phyloP scores from a whole-genome alignment of 2,329 filamentous ascomycete genomes.

The Xylariaceae sp. region DNA sequence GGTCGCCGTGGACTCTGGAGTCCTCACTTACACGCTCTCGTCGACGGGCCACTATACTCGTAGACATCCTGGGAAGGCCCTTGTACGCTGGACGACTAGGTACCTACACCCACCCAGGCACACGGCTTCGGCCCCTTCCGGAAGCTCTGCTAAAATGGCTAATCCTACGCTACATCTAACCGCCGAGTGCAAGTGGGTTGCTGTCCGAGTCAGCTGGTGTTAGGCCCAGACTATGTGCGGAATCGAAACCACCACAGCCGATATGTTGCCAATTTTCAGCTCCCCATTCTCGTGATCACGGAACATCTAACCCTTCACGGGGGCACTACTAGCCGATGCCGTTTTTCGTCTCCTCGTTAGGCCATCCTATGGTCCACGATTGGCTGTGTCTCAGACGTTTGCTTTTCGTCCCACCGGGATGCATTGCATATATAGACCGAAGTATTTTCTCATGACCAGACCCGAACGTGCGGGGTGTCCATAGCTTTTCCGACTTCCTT shows the following conservation, averaged over 20 bases:
- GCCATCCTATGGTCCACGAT: not conserved
- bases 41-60: no score
- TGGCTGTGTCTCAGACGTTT: not conserved
- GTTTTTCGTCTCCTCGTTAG: not conserved
- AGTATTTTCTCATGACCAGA: not conserved
- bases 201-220: not conserved
- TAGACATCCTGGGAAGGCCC: no score
- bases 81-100: no score
- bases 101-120: not conserved
- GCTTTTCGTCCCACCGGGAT: not conserved
- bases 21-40: no score
- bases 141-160: not conserved
- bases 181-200: not conserved
- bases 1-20: no score
- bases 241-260: no score
- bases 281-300: not conserved
- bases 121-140: not conserved
- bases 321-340: not conserved
- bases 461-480: constrained; percentile 9
- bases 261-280: not conserved
- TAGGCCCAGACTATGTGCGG: not conserved
- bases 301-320: not conserved
- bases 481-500: not conserved
- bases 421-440: not conserved
- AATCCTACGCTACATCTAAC: not conserved